Base-by-base conservation (phyloP, 495 filamentous ascomycete genomes). In the Penicillium waksmanii region DNA sequence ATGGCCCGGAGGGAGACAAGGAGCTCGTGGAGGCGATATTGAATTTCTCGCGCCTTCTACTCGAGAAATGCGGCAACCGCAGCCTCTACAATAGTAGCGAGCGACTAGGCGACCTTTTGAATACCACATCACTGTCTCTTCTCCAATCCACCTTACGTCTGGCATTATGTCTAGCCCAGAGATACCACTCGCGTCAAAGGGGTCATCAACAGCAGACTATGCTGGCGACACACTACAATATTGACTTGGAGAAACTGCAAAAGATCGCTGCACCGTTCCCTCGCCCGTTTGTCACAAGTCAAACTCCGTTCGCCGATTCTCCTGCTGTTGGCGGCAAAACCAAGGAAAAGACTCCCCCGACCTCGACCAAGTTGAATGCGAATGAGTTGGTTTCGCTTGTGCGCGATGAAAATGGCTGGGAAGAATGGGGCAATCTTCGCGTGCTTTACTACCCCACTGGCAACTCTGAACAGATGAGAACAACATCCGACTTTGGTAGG, bases 1-100 rank as follows among this genome's bases (percentile, higher is more conserved):
- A 89, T 69, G 78, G 79, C 7, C 65, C 79, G 33, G 89, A 96
- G 62, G 93, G 89, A 61, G 93, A 97, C 70, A 76, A 85, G 56
- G 77, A 90, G 65, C 82, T 99, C 55, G 73, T 97, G 54, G 89
- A 93, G 63, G 79, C 84, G 6, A 82, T 97, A 49, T 79, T 98
- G 49, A 79, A 84, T 34, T 99, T 99, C 71, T 96, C 93, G 27
- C 82, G 85, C 55, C 82, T 96, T 58, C 82, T 99, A 13, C 77
- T 97, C 40, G 90, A 97, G 70, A 95, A 95, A 69, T 98, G 96
- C 78, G 96, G 95, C 55, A 99, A 99, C 66, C 84, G 96, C 65
- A 97, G 94, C 77, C 84, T 99, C 50, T 99, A 99, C 69, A 88
- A 85, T 56, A 98, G 96, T 76, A 97, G 94, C 64, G 81, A 86